A percentile compares a stretch with the other conserved stretches of the same genome.
Evolutionary conservation across 495 filamentous ascomycete species (phyloP).

Genomic region (Neurospora sp.): DNA sequence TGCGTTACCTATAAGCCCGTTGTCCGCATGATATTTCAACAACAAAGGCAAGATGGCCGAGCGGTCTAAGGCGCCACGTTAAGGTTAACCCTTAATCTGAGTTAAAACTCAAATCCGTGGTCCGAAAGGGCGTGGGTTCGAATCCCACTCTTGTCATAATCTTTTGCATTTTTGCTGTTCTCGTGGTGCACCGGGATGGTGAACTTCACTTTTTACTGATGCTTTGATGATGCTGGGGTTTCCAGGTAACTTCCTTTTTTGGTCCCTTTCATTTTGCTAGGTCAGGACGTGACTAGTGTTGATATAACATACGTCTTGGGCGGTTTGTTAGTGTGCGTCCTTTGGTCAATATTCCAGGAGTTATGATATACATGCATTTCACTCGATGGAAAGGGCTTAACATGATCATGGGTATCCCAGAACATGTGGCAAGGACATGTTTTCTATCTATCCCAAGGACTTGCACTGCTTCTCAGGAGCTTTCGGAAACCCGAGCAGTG

Average conservation of each 20-base stretch:
- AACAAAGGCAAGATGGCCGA: background rate
- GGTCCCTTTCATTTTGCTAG: background rate
- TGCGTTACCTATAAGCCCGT: too few species aligned
- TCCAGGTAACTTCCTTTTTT: background rate
- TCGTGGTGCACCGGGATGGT: background rate
- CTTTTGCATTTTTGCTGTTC: background rate
- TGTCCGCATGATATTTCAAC: background rate
- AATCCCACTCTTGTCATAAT: constrained; percentile 9
- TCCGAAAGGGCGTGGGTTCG: constrained; percentile 10
- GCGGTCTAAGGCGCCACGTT: too few species aligned
- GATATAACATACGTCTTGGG: too few species aligned
- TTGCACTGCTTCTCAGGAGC: too few species aligned
- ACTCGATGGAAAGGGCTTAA: too few species aligned
- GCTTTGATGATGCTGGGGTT: background rate
- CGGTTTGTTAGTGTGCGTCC: too few species aligned
- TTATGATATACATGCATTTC: too few species aligned
- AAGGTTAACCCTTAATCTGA: background rate
- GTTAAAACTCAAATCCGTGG: background rate
- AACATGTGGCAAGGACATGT: too few species aligned
- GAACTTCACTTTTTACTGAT: background rate
- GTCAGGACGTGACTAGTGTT: background rate
- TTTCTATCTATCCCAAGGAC: too few species aligned
- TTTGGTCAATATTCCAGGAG: too few species aligned
- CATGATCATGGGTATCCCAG: too few species aligned
- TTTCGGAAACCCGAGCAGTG: too few species aligned